Percentiles rank a stretch among this genome's conserved stretches.
These are phyloP conservation scores for Capsicum rhomboideum DNA, from an alignment of 257 asterid species.

Conservation along the genomic window DNA sequence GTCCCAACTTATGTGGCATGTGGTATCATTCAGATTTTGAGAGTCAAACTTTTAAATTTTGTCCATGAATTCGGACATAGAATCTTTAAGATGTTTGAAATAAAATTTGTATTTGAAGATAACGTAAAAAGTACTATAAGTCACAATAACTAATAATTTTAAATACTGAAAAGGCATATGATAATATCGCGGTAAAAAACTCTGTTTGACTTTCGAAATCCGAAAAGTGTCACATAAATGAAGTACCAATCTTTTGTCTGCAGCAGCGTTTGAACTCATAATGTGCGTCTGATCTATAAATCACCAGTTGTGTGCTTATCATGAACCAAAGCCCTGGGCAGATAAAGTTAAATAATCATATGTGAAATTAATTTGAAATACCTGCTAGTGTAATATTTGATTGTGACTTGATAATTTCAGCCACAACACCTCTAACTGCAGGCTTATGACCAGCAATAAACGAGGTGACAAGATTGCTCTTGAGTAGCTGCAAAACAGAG, in stretches of 20 bases:
- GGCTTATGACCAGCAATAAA: not conserved
- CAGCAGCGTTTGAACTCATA: not conserved
- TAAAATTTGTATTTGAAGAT: not conserved
- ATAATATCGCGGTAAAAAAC: not conserved
- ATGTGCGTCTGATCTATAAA: not conserved
- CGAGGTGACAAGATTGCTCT: not conserved
- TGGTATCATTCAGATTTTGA: not conserved
- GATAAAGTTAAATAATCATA: not conserved
- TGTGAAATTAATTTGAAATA: not conserved
- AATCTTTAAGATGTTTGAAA: not conserved
- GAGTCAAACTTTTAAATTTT: not conserved
- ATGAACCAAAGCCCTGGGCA: not conserved
- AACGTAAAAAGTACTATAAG: too few relatives aligned
- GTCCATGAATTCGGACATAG: not conserved
- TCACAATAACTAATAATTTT: not conserved
- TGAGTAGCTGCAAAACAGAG: not conserved
- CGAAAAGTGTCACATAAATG: not conserved
- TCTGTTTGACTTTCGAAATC: not conserved
- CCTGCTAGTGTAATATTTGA: not conserved
- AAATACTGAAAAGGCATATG: not conserved
- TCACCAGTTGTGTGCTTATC: not conserved
- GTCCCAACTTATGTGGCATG: not conserved
- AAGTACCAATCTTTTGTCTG: not conserved
- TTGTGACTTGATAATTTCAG: not conserved
- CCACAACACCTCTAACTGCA: conserved; percentile 17